These are phyloP conservation scores for Echium plantagineum DNA, from an alignment of 257 asterid species.

Conservation along the genomic window DNA sequence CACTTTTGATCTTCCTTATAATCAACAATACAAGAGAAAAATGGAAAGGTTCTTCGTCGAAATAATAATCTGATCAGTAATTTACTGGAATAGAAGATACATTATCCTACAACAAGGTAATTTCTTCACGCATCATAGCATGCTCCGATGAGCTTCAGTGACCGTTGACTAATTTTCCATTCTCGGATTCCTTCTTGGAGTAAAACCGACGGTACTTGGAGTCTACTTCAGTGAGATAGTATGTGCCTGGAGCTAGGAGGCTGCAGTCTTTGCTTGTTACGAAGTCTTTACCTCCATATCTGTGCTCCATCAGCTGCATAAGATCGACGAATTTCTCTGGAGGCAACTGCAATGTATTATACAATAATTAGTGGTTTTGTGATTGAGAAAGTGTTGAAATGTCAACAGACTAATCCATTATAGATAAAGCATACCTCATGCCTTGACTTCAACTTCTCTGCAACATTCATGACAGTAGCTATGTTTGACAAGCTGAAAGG, in stretches of 20 bases:
- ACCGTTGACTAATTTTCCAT: slow-evolving; percentile 52
- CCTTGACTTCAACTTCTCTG: slow-evolving; percentile 70
- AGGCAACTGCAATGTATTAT: slow-evolving; percentile 37
- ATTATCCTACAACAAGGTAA: not conserved
- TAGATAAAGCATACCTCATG: slow-evolving; percentile 48
- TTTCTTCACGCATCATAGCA: slow-evolving; percentile 12
- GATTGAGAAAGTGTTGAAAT: not conserved
- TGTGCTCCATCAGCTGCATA: slow-evolving; percentile 92
- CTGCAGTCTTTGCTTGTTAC: slow-evolving; percentile 73
- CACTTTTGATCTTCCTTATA: not conserved
- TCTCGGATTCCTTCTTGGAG: slow-evolving; percentile 47
- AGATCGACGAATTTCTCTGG: slow-evolving; percentile 79
- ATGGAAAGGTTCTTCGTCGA: too few species aligned
- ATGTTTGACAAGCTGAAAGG: slow-evolving; percentile 90
- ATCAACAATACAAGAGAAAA: not conserved
- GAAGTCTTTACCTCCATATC: slow-evolving; percentile 83
- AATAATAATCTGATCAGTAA: not conserved
- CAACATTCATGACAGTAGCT: slow-evolving; percentile 55
- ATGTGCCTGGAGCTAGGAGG: slow-evolving; percentile 75
- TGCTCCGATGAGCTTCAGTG: slow-evolving; percentile 34
- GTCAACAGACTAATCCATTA: not conserved
- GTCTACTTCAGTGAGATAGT: slow-evolving; percentile 88
- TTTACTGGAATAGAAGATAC: slow-evolving; percentile 5
- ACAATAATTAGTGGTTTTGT: not conserved
- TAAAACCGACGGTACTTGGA: slow-evolving; percentile 86